Base-by-base conservation (phyloP, 2,329 filamentous ascomycete species). In the Ophiocordyceps camponoti-saundersi region DNA sequence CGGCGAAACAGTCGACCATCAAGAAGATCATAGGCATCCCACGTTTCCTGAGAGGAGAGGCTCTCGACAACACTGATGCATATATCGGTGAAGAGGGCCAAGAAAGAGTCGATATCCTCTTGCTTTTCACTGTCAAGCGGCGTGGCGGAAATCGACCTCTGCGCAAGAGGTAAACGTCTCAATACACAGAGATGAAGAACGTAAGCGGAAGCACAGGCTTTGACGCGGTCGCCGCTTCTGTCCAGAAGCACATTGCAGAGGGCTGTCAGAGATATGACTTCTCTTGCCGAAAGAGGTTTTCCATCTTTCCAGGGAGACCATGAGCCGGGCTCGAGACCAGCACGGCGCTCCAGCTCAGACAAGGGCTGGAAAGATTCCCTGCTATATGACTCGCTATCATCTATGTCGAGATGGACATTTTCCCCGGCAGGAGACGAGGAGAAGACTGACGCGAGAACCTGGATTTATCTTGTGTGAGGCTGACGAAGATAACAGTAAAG, bases 11-110 rank as follows among this genome's bases (percentile, higher is more conserved):
- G 49, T 7, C 59, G 54, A 23, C 57, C 55, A 43, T 65, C 62
- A 3, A 64, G 42, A 3, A 64, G 50, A 34, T 64, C 62, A 44
- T 55, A 61, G 20, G 57, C 23, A 47, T 64, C 57, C 57, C 56
- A 61, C 15, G 47, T 40, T 1, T 50, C 20, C 6, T 49, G 21
- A 1, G 16, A 21, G 1, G 45, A 26, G 4, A n/a, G 41, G 23
- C n/a, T 44, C 40, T 50, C 23, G 40, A 50, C 29, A 12, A 59
- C 12, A 2, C 53, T 41, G 42, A 55, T 52, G 22, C 56, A 60
- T 10, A 52, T 46, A 32, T 60, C 52, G 15, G 48, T 49, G 43
- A 49, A 56, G n/a, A 5, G 21, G 15, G 13, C 34, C 41, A 52
- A 52, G 42, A 47, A 50, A 1, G 21, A 18, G 15, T 48, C 41